These are phyloP conservation scores for Begonia fuchsioides DNA, from an alignment of 306 rosid species.

Conservation along the genomic window DNA sequence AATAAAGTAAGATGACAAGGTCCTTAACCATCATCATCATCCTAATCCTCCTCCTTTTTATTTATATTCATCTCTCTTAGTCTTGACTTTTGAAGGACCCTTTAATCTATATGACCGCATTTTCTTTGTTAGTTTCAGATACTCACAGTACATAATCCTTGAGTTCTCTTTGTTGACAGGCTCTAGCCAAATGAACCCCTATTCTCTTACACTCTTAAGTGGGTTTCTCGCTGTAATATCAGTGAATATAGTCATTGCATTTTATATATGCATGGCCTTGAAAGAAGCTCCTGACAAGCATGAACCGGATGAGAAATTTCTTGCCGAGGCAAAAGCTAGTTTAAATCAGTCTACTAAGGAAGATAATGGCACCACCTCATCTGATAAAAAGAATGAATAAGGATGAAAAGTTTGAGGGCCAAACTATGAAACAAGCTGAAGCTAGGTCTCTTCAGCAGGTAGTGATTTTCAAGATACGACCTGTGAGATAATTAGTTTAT, in stretches of 20 bases:
- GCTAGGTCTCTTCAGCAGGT: no score
- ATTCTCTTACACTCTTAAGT: conserved; percentile 61
- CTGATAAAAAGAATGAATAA: conserved; percentile 55
- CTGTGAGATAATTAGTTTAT: no score
- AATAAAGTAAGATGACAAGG: no score
- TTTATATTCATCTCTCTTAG: no score
- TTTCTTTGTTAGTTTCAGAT: not conserved
- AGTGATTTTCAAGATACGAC: no score
- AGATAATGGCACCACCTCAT: conserved; percentile 25
- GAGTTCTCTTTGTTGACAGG: conserved; percentile 26
- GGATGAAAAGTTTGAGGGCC: not conserved
- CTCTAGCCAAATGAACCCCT: conserved; percentile 38
- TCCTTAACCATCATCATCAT: no score
- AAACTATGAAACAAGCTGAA: no score
- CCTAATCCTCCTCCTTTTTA: no score
- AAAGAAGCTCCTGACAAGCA: conserved; percentile 66
- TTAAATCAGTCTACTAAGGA: conserved; percentile 26
- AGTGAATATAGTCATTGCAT: conserved; percentile 62
- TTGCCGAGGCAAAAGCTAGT: conserved; percentile 78
- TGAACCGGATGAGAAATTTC: conserved; percentile 65
- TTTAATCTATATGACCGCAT: not conserved
- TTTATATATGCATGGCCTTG: conserved; percentile 78
- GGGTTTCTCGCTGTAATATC: conserved; percentile 89
- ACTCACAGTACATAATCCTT: not conserved
- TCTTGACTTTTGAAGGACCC: not conserved